Base-by-base conservation (phyloP, 352 stramenopile genomes). In the Globisporangium splendens region DNA sequence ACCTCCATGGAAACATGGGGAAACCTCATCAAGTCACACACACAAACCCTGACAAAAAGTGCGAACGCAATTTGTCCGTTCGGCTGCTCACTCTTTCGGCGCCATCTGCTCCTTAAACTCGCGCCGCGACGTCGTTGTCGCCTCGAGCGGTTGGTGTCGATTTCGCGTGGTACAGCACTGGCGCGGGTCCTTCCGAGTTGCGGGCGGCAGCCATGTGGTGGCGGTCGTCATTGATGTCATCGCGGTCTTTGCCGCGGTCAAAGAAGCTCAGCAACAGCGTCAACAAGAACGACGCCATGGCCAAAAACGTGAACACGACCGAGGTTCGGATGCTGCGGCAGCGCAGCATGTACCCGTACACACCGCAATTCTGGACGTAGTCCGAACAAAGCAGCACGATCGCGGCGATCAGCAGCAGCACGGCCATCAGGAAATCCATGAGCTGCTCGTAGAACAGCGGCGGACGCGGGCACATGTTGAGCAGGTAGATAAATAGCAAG, bases 301-400 rank as follows among this genome's bases (percentile, higher is more conserved):
- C 72, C 8, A 91, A 60, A 48, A 88, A 91, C 31, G 73, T 82
- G 61, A 91, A 91, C 5, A 88, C 75, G 13, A 88, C 76, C 0
- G 70, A 72, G 0, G 76, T 79, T 20, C 72, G 74, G 31, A 91
- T 52, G 20, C 60, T 24, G 35, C 67, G 65, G 66, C 80, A 91
- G 55, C 76, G 80, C 31, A 91, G 64, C 80, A 86, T 88, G 69
- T 82, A 82, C 50, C 72, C 72, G 56, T 89, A 91, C 13, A 88
- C 63, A 12, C 65, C 65, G 59, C 80, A 91, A 58, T 88, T 56
- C 21, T 69, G 41, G 15, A 91, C 77, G 52, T 85, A 91, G 65
- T 91, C 80, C 8, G 72, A 85, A n/a, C 69, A 55, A 5, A 91
- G 70, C 56, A 92, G 53, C 41, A 90, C 75, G 55, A 90, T 86